Base-by-base conservation (phyloP, 805 yeast species). In the Cyberlindnera mycetangii region DNA sequence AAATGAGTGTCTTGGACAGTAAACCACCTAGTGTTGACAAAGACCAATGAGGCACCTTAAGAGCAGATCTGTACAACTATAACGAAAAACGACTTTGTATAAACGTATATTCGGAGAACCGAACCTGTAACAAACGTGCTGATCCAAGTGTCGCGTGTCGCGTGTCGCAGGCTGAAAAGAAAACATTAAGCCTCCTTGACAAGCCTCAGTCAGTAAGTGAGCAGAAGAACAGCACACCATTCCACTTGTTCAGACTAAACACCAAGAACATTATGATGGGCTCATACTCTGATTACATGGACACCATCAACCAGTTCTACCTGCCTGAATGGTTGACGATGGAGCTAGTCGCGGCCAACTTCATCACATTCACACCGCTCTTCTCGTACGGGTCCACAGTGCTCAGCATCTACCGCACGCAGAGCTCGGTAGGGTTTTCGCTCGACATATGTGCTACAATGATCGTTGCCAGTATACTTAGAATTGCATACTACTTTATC, bases 381-480 rank as follows among this genome's bases (percentile, higher is more conserved):
- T 74, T 90, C 49, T 86, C 96, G 7, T 89, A 90, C 59, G 95
- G 96, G 3, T 78, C 93, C 14, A 89, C 96, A 1, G 76, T 89
- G 28, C 69, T 78, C 37, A 72, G 85, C 50, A 89, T 89, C 12
- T 74, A 79, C 55, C 69, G 73, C 37, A 74, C 77, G 27, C 69
- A 81, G 59, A 75, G 89, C 0, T 76, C 92, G 1, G 70, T 77
- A 18, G 97, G 97, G 18, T 89, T 89, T 59, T 85, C 95, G 5
- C 70, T 89, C n/a, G 97, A 90, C 64, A 86, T 90, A 10, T 90
- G 97, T 65, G 90, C 89, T 7, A 87, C 96, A 7, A 89, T 90
- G 96, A 61, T 89, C 49, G 71, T 88, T 51, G 83, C 96, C 1
- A 76, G 89, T 33, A 76, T 81, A 5, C 66, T 89, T 37, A 71